phyloP scores from a whole-genome alignment of 2,329 filamentous ascomycete genomes.

The Allantophomopsis cytisporea region DNA sequence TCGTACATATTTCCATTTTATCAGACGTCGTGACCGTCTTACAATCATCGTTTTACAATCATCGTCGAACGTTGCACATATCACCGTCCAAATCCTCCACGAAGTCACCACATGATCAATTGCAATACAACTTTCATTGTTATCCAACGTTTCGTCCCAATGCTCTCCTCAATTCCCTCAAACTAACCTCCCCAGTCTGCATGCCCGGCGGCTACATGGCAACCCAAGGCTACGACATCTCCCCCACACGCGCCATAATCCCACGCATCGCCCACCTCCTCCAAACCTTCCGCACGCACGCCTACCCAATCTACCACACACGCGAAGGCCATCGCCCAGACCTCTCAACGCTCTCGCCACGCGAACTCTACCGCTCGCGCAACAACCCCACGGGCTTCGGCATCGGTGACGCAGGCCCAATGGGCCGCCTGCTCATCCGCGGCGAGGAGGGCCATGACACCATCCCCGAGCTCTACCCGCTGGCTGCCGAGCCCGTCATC shows the following conservation, averaged over 20 bases:
- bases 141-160: not conserved
- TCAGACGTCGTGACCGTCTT: too few relatives aligned
- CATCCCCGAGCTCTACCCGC: constrained; percentile 25
- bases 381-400: constrained; percentile 28
- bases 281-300: constrained; percentile 21
- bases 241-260: constrained; percentile 26
- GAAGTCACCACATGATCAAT: not conserved
- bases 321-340: constrained; percentile 39
- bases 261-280: constrained; percentile 26
- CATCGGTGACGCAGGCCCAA: constrained; percentile 35
- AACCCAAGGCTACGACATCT: constrained; percentile 25
- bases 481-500: constrained; percentile 17
- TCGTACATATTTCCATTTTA: too few relatives aligned
- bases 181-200: constrained; percentile 4
- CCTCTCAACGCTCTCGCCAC: constrained; percentile 37
- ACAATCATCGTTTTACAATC: too few relatives aligned
- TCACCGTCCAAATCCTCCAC: too few relatives aligned
- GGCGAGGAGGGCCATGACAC: constrained; percentile 44
- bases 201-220: constrained; percentile 30
- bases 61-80: too few relatives aligned
- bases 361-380: constrained; percentile 37
- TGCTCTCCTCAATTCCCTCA: not conserved
- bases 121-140: too few relatives aligned
- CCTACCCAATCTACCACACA: constrained; percentile 31
- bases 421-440: constrained; percentile 42